Percentiles rank a stretch among this genome's conserved stretches.
phyloP scores from a whole-genome alignment of 345 rosid genomes.

The Ceriops tagal region DNA sequence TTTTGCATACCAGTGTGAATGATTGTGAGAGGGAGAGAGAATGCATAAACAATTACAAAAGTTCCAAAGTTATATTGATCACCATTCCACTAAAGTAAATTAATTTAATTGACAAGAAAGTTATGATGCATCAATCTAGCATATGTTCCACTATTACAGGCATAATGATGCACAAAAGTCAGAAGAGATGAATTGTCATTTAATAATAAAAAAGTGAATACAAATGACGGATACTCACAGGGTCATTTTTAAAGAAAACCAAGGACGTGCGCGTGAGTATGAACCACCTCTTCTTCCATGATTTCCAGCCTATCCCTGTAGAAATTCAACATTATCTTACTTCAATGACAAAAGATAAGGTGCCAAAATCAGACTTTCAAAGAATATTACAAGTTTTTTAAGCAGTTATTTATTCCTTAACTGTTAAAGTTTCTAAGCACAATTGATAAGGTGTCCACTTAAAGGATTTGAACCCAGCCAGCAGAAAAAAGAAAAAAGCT shows the following conservation, averaged over 20 bases:
- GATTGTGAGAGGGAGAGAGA: neutral
- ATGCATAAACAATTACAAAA: neutral
- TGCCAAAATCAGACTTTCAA: too few relatives aligned
- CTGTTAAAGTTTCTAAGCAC: too few relatives aligned
- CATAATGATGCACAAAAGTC: neutral
- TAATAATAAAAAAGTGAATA: neutral
- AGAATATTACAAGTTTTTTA: too few relatives aligned
- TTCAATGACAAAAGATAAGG: neutral
- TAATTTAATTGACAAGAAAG: too few relatives aligned
- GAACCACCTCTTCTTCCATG: slow-evolving; percentile 99
- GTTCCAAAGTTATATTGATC: too few relatives aligned
- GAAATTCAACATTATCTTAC: slow-evolving; percentile 14
- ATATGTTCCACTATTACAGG: too few relatives aligned
- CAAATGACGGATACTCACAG: slow-evolving; percentile 55
- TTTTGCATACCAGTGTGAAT: neutral
- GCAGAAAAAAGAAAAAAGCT: too few relatives aligned
- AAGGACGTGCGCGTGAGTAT: slow-evolving; percentile 92
- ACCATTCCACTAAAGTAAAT: too few relatives aligned
- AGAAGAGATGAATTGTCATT: neutral
- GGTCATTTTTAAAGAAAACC: slow-evolving; percentile 98
- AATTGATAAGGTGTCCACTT: too few relatives aligned
- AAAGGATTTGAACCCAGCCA: too few relatives aligned
- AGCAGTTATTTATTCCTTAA: too few relatives aligned
- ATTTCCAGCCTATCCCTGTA: slow-evolving; percentile 98
- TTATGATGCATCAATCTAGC: too few relatives aligned